phyloP scores from a whole-genome alignment of 805 yeast species.

The Saccharomycopsis sp. region DNA sequence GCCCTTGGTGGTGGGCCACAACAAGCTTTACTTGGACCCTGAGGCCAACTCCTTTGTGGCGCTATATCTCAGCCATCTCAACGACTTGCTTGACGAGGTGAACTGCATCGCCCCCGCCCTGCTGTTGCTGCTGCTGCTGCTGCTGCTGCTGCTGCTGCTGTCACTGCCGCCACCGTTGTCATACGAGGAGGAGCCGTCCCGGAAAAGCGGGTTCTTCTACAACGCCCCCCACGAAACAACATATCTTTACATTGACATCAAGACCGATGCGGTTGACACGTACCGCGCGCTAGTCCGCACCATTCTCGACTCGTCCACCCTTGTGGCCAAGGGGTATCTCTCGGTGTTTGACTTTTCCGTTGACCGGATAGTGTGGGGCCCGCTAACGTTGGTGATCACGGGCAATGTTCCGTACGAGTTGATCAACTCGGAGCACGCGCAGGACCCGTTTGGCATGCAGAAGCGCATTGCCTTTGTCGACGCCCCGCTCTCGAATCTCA shows the following conservation, averaged over 20 bases:
- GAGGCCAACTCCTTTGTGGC: constrained; percentile 7
- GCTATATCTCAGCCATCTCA: constrained; percentile 45
- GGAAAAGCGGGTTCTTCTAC: constrained; percentile 35
- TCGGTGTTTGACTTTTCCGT: constrained; percentile 36
- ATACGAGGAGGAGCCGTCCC: constrained; percentile 34
- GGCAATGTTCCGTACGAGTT: constrained; percentile 50
- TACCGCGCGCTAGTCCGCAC: constrained; percentile 38
- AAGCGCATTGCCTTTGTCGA: constrained; percentile 35
- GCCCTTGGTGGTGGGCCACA: constrained; percentile 15
- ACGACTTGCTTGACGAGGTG: constrained; percentile 42
- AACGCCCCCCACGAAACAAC: constrained; percentile 42
- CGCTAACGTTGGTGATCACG: constrained; percentile 54
- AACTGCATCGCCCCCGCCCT: too few relatives aligned
- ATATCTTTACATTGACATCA: constrained; percentile 45
- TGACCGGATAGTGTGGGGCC: constrained; percentile 35
- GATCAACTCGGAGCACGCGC: constrained; percentile 23
- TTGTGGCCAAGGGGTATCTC: constrained; percentile 33
- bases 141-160: constrained; percentile 33
- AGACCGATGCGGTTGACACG: constrained; percentile 38
- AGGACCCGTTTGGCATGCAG: constrained; percentile 22
- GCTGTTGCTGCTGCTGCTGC: too few relatives aligned
- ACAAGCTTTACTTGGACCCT: constrained; percentile 20
- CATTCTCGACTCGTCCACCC: constrained; percentile 25
- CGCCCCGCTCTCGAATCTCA: constrained; percentile 31
- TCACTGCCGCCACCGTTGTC: constrained; percentile 27